These are phyloP conservation scores for Cercospora beticola DNA, from an alignment of 2,329 filamentous ascomycete genomes.

Conservation along the genomic window DNA sequence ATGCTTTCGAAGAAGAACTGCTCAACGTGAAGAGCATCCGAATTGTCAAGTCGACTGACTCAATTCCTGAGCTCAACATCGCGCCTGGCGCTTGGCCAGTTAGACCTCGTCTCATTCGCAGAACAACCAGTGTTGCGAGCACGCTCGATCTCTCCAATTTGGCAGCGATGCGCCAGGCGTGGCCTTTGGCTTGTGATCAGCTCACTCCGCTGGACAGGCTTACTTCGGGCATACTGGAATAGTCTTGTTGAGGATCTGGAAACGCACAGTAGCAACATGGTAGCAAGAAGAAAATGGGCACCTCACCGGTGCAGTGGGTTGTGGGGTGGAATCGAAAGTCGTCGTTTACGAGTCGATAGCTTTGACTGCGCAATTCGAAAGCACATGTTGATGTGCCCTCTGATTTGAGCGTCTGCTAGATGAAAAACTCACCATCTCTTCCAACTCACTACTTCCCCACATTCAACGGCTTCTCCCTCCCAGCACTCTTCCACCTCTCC, in stretches of 20 bases:
- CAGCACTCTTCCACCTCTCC: conserved; percentile 7
- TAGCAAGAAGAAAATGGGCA: background rate
- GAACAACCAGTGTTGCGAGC: background rate
- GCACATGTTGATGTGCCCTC: background rate
- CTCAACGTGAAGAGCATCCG: background rate
- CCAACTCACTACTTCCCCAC: background rate
- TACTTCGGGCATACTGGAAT: background rate
- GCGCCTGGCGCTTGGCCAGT: background rate
- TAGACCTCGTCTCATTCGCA: background rate
- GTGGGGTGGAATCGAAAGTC: background rate
- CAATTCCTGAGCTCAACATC: background rate
- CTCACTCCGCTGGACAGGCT: background rate
- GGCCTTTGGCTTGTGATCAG: background rate
- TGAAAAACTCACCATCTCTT: background rate
- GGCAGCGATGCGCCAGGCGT: background rate
- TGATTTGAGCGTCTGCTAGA: background rate
- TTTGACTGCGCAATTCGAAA: background rate
- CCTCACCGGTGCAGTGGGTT: background rate
- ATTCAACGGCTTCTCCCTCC: conserved; percentile 4
- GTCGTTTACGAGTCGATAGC: background rate
- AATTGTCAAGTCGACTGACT: background rate
- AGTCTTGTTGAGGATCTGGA: background rate
- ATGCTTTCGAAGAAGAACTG: background rate
- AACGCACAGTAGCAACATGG: background rate
- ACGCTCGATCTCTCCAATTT: background rate